Conservation (phyloP, 2,329 filamentous ascomycete species). For the Diaporthe capsici region DNA sequence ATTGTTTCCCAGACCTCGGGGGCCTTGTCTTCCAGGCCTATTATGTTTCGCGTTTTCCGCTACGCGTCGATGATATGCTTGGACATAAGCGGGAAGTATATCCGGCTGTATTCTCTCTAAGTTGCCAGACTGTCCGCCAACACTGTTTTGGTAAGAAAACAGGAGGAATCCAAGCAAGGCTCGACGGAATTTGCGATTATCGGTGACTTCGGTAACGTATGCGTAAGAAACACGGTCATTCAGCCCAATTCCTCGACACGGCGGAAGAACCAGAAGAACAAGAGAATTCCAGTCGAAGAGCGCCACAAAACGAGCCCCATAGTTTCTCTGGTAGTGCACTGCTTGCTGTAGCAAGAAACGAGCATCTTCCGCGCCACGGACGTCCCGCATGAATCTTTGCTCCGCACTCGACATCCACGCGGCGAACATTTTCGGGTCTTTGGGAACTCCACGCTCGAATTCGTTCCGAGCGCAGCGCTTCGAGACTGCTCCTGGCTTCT, state of each 20-base stretch:
- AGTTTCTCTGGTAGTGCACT: neutral
- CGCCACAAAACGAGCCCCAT: slow-evolving; percentile 8
- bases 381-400: neutral
- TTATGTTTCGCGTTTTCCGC: neutral
- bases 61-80: slow-evolving; percentile 1
- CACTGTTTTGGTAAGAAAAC: neutral
- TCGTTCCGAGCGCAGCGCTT: neutral
- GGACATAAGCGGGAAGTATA: neutral
- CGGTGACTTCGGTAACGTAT: slow-evolving; percentile 10
- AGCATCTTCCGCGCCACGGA: neutral
- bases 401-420: slow-evolving; percentile 2
- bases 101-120: neutral
- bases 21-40: neutral
- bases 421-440: neutral
- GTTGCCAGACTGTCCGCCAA: neutral
- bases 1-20: neutral
- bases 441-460: slow-evolving; percentile 1
- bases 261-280: neutral
- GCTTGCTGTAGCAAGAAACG: slow-evolving; percentile 15
- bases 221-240: slow-evolving; percentile 10
- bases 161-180: slow-evolving; percentile 10
- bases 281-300: slow-evolving; percentile 13
- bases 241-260: neutral
- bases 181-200: slow-evolving; percentile 13
- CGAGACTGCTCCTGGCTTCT: slow-evolving; percentile 5